Base-by-base conservation (phyloP, 352 stramenopile genomes). In the Globisporangium emineosum region DNA sequence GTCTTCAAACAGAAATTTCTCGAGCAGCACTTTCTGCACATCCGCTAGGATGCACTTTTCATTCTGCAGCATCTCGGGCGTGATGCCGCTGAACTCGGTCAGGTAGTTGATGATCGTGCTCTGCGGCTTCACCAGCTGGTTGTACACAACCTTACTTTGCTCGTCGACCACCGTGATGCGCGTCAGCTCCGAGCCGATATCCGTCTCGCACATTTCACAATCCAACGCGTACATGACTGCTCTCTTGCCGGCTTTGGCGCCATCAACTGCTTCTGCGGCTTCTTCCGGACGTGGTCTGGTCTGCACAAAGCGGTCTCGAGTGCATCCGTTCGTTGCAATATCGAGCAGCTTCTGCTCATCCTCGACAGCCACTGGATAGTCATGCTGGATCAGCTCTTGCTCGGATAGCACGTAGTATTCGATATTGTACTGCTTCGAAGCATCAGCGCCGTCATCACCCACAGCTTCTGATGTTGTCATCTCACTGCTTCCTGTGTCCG, bases 181-280 rank as follows among this genome's bases (percentile, higher is more conserved):
- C 51, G 89, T 94, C 19, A 96, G 71, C 64, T 94, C 86, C 71
- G 86, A 85, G 27, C 89, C 89, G 32, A 94, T 69, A 51, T 90
- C 87, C 2, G 89, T 97, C 68, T 95, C 83, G 57, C 88, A 94
- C 89, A 97, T 97, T 62, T 97, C 89, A 66, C 89, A 97, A 59
- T 97, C 89, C 47, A 97, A 52, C n/a, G 84, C 88, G 59, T 88
- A 86, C 45, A 93, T 75, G 33, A 61, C 57, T 52, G 68, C 60
- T 6, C 75, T 62, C 5, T 23, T 37, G 23, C 17, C 23, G 15
- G 27, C 10, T 40, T 10, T 12, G 2, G 56, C 35, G 6, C 65
- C 61, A 23, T 70, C 52, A 2, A 15, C 30, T 19, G 15, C 52
- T 19, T 23, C 25, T 51, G 55, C 61, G 7, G 35, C n/a, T 3